A percentile compares a stretch with the other conserved stretches of the same genome.
These are phyloP conservation scores for Candida tetrigidarum DNA, from an alignment of 1,139 yeast species.

Conservation along the genomic window DNA sequence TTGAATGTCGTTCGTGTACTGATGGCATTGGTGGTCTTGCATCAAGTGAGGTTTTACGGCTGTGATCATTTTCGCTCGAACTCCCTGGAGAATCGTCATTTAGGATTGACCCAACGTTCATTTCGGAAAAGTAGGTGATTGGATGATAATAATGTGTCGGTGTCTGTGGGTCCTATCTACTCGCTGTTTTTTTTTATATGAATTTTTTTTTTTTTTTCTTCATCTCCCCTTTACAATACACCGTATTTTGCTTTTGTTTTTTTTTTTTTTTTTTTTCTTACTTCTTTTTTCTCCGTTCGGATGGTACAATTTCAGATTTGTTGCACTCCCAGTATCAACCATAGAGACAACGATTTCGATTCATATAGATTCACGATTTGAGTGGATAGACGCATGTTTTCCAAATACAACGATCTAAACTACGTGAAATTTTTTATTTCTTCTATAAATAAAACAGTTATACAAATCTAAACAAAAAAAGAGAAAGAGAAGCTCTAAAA, in stretches of 20 bases:
- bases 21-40: constrained; percentile 12
- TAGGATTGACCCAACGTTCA: constrained; percentile 54
- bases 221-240: too few species aligned
- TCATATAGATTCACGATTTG: too few species aligned
- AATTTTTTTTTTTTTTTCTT: not conserved
- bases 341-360: too few species aligned
- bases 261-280: too few species aligned
- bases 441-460: not conserved
- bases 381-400: not conserved
- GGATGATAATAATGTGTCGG: not conserved
- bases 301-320: too few species aligned
- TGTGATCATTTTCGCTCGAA: constrained; percentile 23
- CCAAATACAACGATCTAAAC: not conserved
- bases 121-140: constrained; percentile 15
- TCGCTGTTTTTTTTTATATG: not conserved
- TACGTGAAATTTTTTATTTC: too few species aligned
- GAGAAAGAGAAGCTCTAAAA: too few species aligned
- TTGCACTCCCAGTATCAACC: too few species aligned
- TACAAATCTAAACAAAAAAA: not conserved
- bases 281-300: too few species aligned
- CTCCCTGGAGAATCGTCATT: constrained; percentile 47
- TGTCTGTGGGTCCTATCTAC: not conserved
- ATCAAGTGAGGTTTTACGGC: constrained; percentile 9
- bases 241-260: too few species aligned
- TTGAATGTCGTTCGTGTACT: constrained; percentile 32